Conservation (phyloP, 495 filamentous ascomycete genomes). For the Tricharina praecox region DNA sequence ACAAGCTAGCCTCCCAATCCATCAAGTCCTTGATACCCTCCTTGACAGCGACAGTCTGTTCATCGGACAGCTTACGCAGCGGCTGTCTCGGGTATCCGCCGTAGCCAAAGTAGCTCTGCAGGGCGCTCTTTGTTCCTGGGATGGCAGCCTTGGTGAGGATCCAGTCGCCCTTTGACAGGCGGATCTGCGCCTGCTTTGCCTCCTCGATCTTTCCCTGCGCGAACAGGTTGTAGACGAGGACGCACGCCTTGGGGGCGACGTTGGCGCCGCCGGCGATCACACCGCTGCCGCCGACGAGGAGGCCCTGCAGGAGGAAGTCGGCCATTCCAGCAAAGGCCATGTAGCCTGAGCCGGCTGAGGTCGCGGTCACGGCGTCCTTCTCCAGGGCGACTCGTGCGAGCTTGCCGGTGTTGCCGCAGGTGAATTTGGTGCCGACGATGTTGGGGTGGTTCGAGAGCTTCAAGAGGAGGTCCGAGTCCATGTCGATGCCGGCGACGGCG, state of each 20-base stretch:
- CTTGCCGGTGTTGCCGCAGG: conserved; percentile 79
- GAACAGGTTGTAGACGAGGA: conserved; percentile 67
- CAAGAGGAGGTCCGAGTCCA: conserved; percentile 79
- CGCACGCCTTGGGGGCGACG: conserved; percentile 66
- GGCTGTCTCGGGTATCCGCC: conserved; percentile 62
- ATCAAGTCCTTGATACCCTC: conserved; percentile 53
- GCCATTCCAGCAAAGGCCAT: conserved; percentile 81
- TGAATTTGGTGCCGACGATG: conserved; percentile 79
- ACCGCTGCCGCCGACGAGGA: conserved; percentile 61
- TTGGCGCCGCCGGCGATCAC: conserved; percentile 81
- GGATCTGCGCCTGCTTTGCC: conserved; percentile 54
- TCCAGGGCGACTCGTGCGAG: conserved; percentile 66
- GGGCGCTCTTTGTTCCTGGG: conserved; percentile 69
- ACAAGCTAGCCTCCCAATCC: conserved; percentile 39
- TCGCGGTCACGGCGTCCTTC: conserved; percentile 54
- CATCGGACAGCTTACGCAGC: conserved; percentile 44
- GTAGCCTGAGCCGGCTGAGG: conserved; percentile 47
- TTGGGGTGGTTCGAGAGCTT: conserved; percentile 66
- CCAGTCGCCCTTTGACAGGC: conserved; percentile 65
- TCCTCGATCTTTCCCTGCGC: conserved; percentile 53
- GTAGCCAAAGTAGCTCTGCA: conserved; percentile 71
- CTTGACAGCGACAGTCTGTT: conserved; percentile 39
- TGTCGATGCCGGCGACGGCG: conserved; percentile 77
- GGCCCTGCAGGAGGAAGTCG: conserved; percentile 71
- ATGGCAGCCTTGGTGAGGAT: conserved; percentile 72